Evolutionary conservation across 345 rosid species (phyloP).

Genomic region (Arabis hirsuta): DNA sequence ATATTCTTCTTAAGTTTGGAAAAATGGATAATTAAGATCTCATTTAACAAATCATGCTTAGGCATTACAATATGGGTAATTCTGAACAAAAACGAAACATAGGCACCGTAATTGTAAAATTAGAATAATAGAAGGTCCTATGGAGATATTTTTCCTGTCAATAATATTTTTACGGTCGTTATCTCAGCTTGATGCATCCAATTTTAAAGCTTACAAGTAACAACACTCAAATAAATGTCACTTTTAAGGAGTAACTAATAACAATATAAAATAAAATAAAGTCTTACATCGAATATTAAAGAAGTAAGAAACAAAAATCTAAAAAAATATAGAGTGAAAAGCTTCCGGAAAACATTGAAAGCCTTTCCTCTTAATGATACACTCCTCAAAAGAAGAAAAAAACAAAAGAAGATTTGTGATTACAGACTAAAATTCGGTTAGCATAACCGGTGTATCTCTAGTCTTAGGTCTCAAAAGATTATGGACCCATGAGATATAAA

Average conservation of each 20-base stretch:
- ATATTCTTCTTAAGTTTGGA: neutral
- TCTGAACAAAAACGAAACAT: slow-evolving; percentile 1
- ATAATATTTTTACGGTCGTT: neutral
- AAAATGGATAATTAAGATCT: neutral
- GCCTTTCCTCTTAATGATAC: slow-evolving; percentile 15
- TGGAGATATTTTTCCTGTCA: neutral
- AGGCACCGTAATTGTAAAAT: neutral
- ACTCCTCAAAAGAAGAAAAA: slow-evolving; percentile 4
- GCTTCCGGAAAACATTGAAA: slow-evolving; percentile 30
- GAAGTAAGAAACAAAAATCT: neutral
- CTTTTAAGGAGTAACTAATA: neutral
- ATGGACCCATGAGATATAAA: slow-evolving; percentile 39
- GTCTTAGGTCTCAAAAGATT: slow-evolving; percentile 37
- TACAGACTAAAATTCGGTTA: slow-evolving; percentile 36
- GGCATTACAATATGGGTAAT: neutral
- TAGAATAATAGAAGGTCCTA: neutral
- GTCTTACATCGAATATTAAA: slow-evolving; percentile 6
- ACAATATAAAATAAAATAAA: neutral
- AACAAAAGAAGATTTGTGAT: slow-evolving; percentile 21
- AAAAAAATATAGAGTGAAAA: neutral
- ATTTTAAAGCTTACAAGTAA: neutral
- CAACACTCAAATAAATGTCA: neutral
- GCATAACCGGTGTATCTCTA: slow-evolving; percentile 38
- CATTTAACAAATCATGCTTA: neutral
- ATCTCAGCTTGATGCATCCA: slow-evolving; percentile 5